phyloP scores from a whole-genome alignment of 192 early-diverging fungal genomes.

The Linnemannia exigua region DNA sequence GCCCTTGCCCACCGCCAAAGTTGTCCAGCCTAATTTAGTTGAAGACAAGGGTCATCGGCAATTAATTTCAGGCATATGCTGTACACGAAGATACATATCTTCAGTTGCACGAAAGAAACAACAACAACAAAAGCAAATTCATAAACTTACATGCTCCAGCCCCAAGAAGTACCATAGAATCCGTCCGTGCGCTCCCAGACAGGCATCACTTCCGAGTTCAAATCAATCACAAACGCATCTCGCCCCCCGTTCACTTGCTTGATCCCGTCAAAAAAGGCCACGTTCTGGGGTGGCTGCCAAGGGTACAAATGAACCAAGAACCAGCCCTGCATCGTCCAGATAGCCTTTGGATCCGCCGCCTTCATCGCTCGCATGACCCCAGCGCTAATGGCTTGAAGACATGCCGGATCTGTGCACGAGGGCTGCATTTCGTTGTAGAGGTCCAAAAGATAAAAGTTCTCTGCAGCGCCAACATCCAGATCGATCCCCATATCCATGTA shows the following conservation, averaged over 20 bases:
- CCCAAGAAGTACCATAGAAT: slow-evolving; percentile 26
- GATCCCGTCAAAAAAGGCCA: slow-evolving; percentile 32
- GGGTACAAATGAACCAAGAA: slow-evolving; percentile 2
- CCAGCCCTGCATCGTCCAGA: slow-evolving; percentile 32
- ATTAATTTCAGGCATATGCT: no score
- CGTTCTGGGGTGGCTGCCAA: slow-evolving; percentile 21
- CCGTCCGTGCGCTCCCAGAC: slow-evolving; percentile 11
- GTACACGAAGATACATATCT: no score
- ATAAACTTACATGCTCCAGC: slow-evolving; percentile 39
- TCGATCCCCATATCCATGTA: not conserved
- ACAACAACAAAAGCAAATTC: not conserved
- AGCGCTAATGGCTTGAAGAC: not conserved
- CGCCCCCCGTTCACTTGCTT: slow-evolving; percentile 13
- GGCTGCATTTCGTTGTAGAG: slow-evolving; percentile 44
- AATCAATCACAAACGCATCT: slow-evolving; percentile 29
- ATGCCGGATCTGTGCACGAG: slow-evolving; percentile 10
- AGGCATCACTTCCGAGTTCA: slow-evolving; percentile 21
- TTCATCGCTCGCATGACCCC: slow-evolving; percentile 19
- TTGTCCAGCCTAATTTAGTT: slow-evolving; percentile 19
- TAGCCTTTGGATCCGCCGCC: slow-evolving; percentile 17
- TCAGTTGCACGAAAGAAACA: no score
- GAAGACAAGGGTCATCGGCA: not conserved
- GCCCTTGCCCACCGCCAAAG: slow-evolving; percentile 27
- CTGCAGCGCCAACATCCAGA: not conserved
- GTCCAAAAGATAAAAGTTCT: slow-evolving; percentile 24